A percentile compares a stretch with the other conserved stretches of the same genome.
These are phyloP conservation scores for Xylaria sp. DNA, from an alignment of 2,329 filamentous ascomycete species.

Conservation along the genomic window DNA sequence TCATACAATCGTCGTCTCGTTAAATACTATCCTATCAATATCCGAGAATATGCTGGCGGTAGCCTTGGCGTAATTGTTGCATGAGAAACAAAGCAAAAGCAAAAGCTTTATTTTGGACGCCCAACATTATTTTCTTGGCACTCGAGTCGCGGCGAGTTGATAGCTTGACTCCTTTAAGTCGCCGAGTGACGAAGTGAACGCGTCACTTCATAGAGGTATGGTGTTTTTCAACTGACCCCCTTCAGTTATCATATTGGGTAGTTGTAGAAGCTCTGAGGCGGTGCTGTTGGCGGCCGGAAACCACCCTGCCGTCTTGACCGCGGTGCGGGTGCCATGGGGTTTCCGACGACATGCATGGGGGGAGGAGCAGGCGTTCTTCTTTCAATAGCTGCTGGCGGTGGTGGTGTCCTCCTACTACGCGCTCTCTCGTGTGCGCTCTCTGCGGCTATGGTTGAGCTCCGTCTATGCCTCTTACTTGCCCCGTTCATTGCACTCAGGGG, in stretches of 20 bases:
- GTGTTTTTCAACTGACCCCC: constrained; percentile 2
- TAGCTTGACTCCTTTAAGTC: neutral
- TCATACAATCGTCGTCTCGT: constrained; percentile 40
- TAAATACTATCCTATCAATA: constrained; percentile 29
- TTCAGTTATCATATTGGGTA: constrained; percentile 31
- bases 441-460: constrained; percentile 54
- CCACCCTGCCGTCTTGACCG: constrained; percentile 40
- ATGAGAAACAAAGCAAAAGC: constrained; percentile 13
- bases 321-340: constrained; percentile 45
- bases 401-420: constrained; percentile 51
- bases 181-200: constrained; percentile 10
- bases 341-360: constrained; percentile 43
- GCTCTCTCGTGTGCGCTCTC: constrained; percentile 51
- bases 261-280: constrained; percentile 42
- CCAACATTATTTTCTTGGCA: constrained; percentile 18
- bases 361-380: constrained; percentile 56
- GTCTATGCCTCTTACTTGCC: constrained; percentile 60
- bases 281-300: constrained; percentile 44
- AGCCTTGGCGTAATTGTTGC: constrained; percentile 26
- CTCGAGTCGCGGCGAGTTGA: constrained; percentile 9
- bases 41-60: constrained; percentile 21
- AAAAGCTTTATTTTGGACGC: constrained; percentile 18
- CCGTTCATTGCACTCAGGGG: constrained; percentile 66
- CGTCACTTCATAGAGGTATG: constrained; percentile 1
- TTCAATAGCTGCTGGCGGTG: constrained; percentile 53